Evolutionary conservation across 1,284 basidiomycete genomes (phyloP), one percentile per base, ranked within the genome.

Genomic region (Tylopilus sp.): DNA sequence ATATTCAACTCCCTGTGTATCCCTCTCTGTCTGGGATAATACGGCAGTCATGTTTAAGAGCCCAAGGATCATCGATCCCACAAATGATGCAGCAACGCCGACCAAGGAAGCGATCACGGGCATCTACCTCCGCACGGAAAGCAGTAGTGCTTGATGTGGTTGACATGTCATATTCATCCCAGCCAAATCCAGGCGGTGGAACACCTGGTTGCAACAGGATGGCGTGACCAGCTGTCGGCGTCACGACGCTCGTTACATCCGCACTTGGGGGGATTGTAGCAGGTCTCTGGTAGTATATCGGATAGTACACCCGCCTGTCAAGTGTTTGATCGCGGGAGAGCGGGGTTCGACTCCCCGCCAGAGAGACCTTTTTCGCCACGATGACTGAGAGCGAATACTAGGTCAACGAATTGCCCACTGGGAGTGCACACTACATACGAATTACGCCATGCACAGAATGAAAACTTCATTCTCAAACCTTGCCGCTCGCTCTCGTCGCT

Each of bases 281-380:
- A 36, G 36, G 24, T 73, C 71, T 69, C 68, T 71, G 70, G 67
- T 73, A 72, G 69, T 72, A 71, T 71, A 71, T 71, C 69, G 69
- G 70, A 60, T 67, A 73, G 71, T 72, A 72, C 71, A 71, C 57
- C 67, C 71, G 71, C 71, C 69, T 72, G 70, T 73, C 70, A 68
- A 36, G 35, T 11, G 5, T 10, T 11, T 11, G 54, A 40, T 24
- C 67, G 71, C 70, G 70, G 70, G 57, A 69, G 60, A 69, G 70
- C 71, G 69, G 71, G 70, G 67, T 69, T 69, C 71, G 71, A 71
- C 62, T 72, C 67, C 71, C 67, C 69, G 71, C 70, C 71, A 72
- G 71, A 72, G 70, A 69, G 67, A 38, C 14, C 18, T 36, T 20
- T 36, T 30, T 36, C 8, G 26, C 26, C 26, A 26, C 26, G 6